These are phyloP conservation scores for Neurospora sp. DNA, from an alignment of 2,329 filamentous ascomycete genomes.

Conservation along the genomic window DNA sequence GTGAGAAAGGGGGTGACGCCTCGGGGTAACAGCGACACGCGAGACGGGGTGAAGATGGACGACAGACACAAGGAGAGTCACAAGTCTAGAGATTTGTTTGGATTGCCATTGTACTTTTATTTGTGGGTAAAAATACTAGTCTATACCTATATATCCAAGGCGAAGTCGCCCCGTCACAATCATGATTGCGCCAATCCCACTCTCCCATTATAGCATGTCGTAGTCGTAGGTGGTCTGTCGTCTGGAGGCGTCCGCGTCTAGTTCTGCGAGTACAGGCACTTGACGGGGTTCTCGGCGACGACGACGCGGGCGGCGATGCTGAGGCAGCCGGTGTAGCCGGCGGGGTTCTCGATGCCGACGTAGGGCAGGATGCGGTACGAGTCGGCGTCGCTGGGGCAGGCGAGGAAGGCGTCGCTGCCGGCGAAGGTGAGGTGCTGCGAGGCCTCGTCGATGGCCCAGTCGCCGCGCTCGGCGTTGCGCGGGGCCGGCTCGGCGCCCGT, in stretches of 20 bases:
- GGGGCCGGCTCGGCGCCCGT: slow-evolving; percentile 31
- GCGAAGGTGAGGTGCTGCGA: too few species aligned
- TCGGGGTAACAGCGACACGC: not conserved
- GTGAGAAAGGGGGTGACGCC: not conserved
- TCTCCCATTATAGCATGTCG: not conserved
- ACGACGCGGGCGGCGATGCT: slow-evolving; percentile 24
- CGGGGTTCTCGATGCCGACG: slow-evolving; percentile 25
- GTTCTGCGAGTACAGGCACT: slow-evolving; percentile 15
- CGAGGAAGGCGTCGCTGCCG: too few species aligned
- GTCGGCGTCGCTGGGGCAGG: slow-evolving; percentile 17
- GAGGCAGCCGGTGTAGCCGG: slow-evolving; percentile 26
- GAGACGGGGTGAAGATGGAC: not conserved
- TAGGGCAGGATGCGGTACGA: slow-evolving; percentile 27
- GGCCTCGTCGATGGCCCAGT: too few species aligned
- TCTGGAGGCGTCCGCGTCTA: not conserved
- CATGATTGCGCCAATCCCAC: not conserved
- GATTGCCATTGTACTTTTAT: not conserved
- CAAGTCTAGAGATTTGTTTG: not conserved
- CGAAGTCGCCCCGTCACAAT: not conserved
- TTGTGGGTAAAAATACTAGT: not conserved
- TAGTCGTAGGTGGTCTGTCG: not conserved
- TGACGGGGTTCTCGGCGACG: slow-evolving; percentile 18
- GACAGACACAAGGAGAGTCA: not conserved
- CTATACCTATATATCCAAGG: not conserved
- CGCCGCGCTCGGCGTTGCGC: slow-evolving; percentile 28